Base-by-base conservation (phyloP, 495 filamentous ascomycete genomes). In the Rostrohypoxylon terebratum region DNA sequence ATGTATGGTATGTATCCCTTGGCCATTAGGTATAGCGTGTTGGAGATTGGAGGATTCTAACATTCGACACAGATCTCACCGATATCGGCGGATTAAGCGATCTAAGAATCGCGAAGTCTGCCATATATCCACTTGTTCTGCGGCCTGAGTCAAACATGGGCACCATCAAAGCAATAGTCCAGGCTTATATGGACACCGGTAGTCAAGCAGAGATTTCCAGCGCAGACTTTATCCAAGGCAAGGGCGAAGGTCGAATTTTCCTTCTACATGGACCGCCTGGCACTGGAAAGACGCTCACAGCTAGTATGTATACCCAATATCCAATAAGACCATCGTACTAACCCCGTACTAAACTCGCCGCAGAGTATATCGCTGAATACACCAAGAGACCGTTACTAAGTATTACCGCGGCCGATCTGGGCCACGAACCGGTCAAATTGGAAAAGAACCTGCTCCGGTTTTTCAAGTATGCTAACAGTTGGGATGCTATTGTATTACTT, bases 241-340 rank as follows among this genome's bases (percentile, higher is more conserved):
- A 66, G 33, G 63, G 63, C 31, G 44, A 59, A 31, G 63, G 53
- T 1, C 40, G 42, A 38, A 42, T 66, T 5, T 48, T 66, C 3
- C 34, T 66, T 20, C 18, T 66, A 14, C 63, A 66, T 21, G 53
- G 63, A 40, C 63, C 53, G 14, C 63, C 63, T 7, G 63, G 63
- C 6, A 66, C 63, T 20, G 53, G 63, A 6, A 66, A 66, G 54
- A 66, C 63, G 2, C 40, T 66, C 13, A 66, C 63, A 59, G 63
- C 61, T 11, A 48, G 61, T 64, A 64, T 11, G 34, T 21, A 36
- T 44, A 59, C 34, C 13, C 13, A 3, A 3, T 21, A 28, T 28
- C 28, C 2, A 6, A 13, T 13, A 3, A n/a, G 13, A 0, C 16
- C 40, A n/a, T 21, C 4, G 33, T 48, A 9, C 33, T 16, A 20